Conservation (phyloP, 129 eudicot genomes). For the Smallanthus sonchifolius region DNA sequence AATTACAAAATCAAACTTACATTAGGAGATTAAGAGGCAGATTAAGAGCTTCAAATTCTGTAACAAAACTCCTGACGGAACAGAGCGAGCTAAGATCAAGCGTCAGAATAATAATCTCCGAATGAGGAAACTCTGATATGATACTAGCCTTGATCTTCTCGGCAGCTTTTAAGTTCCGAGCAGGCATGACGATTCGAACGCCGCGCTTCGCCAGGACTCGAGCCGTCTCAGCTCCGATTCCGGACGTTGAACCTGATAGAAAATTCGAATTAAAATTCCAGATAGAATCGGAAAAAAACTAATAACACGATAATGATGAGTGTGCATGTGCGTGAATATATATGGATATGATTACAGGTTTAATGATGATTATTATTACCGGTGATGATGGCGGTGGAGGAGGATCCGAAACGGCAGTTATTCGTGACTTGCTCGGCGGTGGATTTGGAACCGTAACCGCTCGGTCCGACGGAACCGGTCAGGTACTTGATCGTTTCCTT, state of each 20-base stretch:
- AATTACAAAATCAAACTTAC: constrained; percentile 23
- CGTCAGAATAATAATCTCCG: constrained; percentile 54
- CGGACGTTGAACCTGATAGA: constrained; percentile 85
- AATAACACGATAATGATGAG: constrained; percentile 8
- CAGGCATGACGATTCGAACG: constrained; percentile 18
- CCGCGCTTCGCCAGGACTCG: constrained; percentile 33
- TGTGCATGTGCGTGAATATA: constrained; percentile 34
- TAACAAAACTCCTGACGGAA: constrained; percentile 66
- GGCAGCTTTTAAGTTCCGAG: constrained; percentile 24
- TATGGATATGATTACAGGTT: not conserved
- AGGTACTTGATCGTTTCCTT: constrained; percentile 62
- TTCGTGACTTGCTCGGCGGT: constrained; percentile 82
- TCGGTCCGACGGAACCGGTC: constrained; percentile 60
- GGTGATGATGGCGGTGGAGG: constrained; percentile 35
- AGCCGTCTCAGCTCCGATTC: constrained; percentile 68
- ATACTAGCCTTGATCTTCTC: constrained; percentile 45
- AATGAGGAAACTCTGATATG: constrained; percentile 54
- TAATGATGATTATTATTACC: not conserved
- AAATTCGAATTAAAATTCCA: not conserved
- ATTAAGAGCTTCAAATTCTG: constrained; percentile 55
- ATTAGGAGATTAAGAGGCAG: constrained; percentile 79
- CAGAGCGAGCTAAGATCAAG: constrained; percentile 82
- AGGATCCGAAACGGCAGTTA: not conserved
- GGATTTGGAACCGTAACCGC: constrained; percentile 87
- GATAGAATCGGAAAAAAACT: not conserved